Conservation (phyloP, 805 yeast species). For the Candida michaelii region DNA sequence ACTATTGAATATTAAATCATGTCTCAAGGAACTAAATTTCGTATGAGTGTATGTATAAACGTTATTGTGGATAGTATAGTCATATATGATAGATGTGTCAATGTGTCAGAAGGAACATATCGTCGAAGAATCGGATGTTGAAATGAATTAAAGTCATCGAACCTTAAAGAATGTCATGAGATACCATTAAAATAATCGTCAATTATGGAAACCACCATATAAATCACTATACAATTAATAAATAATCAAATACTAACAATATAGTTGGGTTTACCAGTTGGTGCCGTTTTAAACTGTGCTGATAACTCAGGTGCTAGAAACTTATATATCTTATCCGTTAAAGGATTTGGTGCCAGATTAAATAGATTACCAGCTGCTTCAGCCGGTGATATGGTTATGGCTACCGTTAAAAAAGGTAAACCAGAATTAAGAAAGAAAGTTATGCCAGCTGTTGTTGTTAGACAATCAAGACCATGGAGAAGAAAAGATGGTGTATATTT, state of each 20-base stretch:
- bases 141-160: not conserved
- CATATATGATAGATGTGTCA: no score
- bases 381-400: conserved; percentile 99
- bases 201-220: no score
- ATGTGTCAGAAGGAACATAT: no score
- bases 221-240: no score
- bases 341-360: conserved; percentile 99
- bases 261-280: conserved; percentile 98
- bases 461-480: conserved; percentile 99
- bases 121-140: not conserved
- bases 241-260: conserved; percentile 26
- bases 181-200: no score
- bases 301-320: conserved; percentile 99
- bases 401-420: conserved; percentile 99
- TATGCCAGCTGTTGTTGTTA: conserved; percentile 99
- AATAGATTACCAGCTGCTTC: conserved; percentile 99
- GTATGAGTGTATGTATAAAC: conserved; percentile 87
- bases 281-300: conserved; percentile 99
- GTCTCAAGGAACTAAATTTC: conserved; percentile 98
- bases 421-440: conserved; percentile 99
- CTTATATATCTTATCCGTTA: conserved; percentile 97
- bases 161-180: no score
- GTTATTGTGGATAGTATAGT: no score
- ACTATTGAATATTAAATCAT: conserved; percentile 12
- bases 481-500: conserved; percentile 99